Conservation (phyloP, 371 early-diverging fungal genomes). For the Rhizopus delemar region DNA sequence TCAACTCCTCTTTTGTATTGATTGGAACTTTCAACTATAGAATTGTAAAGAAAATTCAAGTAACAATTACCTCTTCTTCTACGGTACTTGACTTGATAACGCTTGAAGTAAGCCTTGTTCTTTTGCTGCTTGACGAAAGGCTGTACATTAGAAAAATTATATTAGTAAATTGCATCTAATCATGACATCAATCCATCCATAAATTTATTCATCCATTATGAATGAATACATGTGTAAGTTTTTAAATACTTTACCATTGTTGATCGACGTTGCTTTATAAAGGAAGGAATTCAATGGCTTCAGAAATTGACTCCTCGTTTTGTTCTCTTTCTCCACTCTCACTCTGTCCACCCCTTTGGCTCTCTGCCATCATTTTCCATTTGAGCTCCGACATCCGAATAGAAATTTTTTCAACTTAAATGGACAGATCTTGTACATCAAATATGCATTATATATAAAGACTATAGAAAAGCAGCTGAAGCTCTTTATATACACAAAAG, state of each 20-base stretch:
- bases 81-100: slow-evolving; percentile 96
- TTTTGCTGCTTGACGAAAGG: slow-evolving; percentile 73
- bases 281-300: slow-evolving; percentile 23
- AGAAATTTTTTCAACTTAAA: too few species aligned
- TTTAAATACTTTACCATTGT: neutral
- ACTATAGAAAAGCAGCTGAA: too few species aligned
- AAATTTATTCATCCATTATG: slow-evolving; percentile 11
- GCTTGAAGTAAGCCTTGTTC: slow-evolving; percentile 97
- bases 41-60: too few species aligned
- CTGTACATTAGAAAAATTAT: neutral
- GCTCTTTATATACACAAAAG: too few species aligned
- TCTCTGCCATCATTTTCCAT: too few species aligned
- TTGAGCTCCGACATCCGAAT: too few species aligned
- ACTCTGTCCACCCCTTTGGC: neutral
- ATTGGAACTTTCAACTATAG: too few species aligned
- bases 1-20: too few species aligned
- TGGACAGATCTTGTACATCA: too few species aligned
- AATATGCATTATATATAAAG: too few species aligned
- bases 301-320: neutral
- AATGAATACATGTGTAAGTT: neutral
- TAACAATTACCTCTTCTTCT: slow-evolving; percentile 81
- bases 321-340: neutral
- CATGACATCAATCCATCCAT: slow-evolving; percentile 3
- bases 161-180: neutral
- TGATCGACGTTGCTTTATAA: slow-evolving; percentile 36